Conservation (phyloP, 495 filamentous ascomycete species). For the Aspergillus conjunctus region DNA sequence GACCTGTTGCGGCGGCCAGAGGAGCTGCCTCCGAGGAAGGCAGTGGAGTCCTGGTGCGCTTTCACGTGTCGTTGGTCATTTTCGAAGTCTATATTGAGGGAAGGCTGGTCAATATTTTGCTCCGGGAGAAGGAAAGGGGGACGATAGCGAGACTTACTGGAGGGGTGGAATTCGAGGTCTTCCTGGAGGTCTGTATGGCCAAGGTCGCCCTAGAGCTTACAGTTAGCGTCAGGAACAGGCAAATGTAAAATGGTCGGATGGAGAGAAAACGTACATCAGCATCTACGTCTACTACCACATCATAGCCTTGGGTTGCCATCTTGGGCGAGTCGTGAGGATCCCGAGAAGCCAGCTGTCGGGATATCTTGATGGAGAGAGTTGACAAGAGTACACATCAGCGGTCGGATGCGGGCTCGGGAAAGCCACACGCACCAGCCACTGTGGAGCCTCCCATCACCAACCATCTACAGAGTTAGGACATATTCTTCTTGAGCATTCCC, state of each 20-base stretch:
- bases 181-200: slow-evolving; percentile 97
- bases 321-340: slow-evolving; percentile 29
- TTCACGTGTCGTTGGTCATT: slow-evolving; percentile 56
- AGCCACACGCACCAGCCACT: slow-evolving; percentile 27
- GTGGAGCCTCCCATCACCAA: not conserved
- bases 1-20: slow-evolving; percentile 47
- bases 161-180: slow-evolving; percentile 98
- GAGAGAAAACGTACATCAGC: slow-evolving; percentile 63
- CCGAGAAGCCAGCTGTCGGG: slow-evolving; percentile 20
- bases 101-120: not conserved
- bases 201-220: slow-evolving; percentile 75
- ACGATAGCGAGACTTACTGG: slow-evolving; percentile 55
- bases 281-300: slow-evolving; percentile 96
- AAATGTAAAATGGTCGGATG: not conserved
- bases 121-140: not conserved
- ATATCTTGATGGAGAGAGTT: slow-evolving; percentile 10
- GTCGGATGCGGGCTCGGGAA: slow-evolving; percentile 8
- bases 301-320: slow-evolving; percentile 88
- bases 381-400: slow-evolving; percentile 31
- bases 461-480: not conserved
- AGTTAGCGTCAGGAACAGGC: not conserved
- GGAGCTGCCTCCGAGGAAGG: slow-evolving; percentile 62
- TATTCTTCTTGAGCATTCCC: too few species aligned
- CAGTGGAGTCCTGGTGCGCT: slow-evolving; percentile 57
- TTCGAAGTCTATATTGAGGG: slow-evolving; percentile 50